Base-by-base conservation (phyloP, 306 rosid species). In the Alnus rubra region DNA sequence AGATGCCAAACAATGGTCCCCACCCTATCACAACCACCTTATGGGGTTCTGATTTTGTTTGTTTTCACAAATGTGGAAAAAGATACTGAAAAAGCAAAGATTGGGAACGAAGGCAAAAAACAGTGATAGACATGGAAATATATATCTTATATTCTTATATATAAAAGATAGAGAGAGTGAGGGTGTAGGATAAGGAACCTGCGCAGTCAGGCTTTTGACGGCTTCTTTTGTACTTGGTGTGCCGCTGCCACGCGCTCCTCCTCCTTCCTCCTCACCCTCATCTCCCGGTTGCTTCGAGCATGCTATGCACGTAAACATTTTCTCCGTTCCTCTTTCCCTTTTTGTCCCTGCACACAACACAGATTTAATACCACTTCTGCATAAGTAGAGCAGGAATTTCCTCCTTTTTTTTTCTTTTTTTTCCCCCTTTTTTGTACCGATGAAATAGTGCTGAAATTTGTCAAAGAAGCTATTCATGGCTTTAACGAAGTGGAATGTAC, bases 241-340 rank as follows among this genome's bases (percentile, higher is more conserved):
- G 88, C 96, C 90, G 81, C 93, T 91, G 80, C 93, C 98, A 72
- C 95, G 93, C 76, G 78, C 92, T 69, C 88, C 85, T 79, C 81
- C 88, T 67, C 76, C 87, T 73, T 80, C 95, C 0, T 80, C 92
- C 64, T 75, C 89, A 2, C 83, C 87, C 45, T 88, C 89, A 1
- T 81, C 87, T 42, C 86, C 92, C 51, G 65, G 85, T n/a, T 81
- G 84, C 84, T 94, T 92, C 83, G 96, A 86, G 85, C 97, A 89
- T 50, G 94, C 96, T 84, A 94, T 90, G 94, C 98, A 94, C 58
- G 96, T 90, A 88, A 94, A 94, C 98, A 94, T 94, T 82, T 84
- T 88, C 37, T 3, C 53, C 28, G 28, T 23, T 23, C 44, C 75
- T 31, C 16, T 31, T n/a, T 0, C 7, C 39, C 18, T 0, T 55